phyloP scores from a whole-genome alignment of 148 eudicot genomes.

The Rhododendron ferrugineum region DNA sequence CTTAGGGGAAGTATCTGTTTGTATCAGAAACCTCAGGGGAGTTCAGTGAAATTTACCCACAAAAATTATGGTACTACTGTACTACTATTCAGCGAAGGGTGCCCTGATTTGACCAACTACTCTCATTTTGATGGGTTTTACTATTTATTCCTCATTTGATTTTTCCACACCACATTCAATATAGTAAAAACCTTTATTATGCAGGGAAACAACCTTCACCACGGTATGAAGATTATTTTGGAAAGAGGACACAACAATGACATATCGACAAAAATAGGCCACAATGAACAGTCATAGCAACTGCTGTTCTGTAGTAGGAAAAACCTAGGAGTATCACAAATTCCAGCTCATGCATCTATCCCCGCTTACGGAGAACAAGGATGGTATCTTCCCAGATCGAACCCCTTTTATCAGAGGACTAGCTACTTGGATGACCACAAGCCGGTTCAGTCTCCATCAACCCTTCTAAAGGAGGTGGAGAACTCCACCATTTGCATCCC shows the following conservation, averaged over 20 bases:
- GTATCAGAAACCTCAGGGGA: too few species aligned
- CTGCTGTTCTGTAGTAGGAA: neutral
- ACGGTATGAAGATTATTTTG: neutral
- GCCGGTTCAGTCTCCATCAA: conserved; percentile 15
- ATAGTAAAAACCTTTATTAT: neutral
- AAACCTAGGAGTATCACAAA: neutral
- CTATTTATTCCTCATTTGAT: neutral
- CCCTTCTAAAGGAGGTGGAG: conserved; percentile 29
- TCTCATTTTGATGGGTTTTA: neutral
- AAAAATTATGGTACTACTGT: too few species aligned
- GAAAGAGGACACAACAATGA: neutral
- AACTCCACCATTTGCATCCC: conserved; percentile 87
- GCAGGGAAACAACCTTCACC: neutral
- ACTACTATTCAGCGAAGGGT: too few species aligned
- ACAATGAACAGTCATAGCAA: neutral
- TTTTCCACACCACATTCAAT: neutral
- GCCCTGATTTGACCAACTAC: too few species aligned
- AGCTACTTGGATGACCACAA: neutral
- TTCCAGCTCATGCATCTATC: neutral
- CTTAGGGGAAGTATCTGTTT: too few species aligned
- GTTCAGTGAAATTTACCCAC: too few species aligned
- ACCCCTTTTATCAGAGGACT: neutral
- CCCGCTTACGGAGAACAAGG: neutral
- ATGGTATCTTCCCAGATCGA: neutral
- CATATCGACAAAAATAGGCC: neutral